These are phyloP conservation scores for Cordyceps pruinosa DNA, from an alignment of 2,329 filamentous ascomycete species.

Conservation along the genomic window DNA sequence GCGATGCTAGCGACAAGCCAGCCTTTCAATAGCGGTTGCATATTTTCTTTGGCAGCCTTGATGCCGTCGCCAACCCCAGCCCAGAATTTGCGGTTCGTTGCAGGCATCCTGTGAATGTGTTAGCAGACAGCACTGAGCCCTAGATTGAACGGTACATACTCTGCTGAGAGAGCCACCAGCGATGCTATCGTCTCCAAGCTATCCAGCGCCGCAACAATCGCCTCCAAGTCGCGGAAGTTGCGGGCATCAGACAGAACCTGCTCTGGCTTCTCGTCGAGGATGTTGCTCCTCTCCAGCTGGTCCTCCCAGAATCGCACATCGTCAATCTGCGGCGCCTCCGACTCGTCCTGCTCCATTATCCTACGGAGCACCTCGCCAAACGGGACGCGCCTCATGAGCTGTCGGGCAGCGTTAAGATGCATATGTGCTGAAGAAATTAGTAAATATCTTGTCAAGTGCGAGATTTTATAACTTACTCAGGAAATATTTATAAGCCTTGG, in stretches of 20 bases:
- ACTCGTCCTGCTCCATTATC: slow-evolving; percentile 31
- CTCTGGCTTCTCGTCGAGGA: slow-evolving; percentile 30
- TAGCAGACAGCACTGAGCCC: slow-evolving; percentile 16
- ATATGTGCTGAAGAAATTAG: slow-evolving; percentile 34
- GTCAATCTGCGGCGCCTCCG: slow-evolving; percentile 28
- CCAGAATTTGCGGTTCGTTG: slow-evolving; percentile 43
- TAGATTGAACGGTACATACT: slow-evolving; percentile 35
- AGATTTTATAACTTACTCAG: slow-evolving; percentile 57
- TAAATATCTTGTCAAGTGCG: neutral
- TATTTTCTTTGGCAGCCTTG: slow-evolving; percentile 46
- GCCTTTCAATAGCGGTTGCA: slow-evolving; percentile 55
- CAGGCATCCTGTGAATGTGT: slow-evolving; percentile 24
- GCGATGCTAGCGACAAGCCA: slow-evolving; percentile 54
- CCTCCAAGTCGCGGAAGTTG: slow-evolving; percentile 62
- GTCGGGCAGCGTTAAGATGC: slow-evolving; percentile 48
- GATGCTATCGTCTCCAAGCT: slow-evolving; percentile 60
- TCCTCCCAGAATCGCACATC: slow-evolving; percentile 34
- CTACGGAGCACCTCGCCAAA: slow-evolving; percentile 42
- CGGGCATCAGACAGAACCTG: slow-evolving; percentile 48
- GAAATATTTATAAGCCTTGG: slow-evolving; percentile 74
- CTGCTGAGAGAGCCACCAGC: slow-evolving; percentile 42
- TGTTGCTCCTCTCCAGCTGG: slow-evolving; percentile 29
- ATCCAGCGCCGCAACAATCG: slow-evolving; percentile 58
- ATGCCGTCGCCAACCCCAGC: slow-evolving; percentile 47
- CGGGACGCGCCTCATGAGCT: slow-evolving; percentile 43